Base-by-base conservation (phyloP, 495 filamentous ascomycete species). In the Amniculicola lignicola region DNA sequence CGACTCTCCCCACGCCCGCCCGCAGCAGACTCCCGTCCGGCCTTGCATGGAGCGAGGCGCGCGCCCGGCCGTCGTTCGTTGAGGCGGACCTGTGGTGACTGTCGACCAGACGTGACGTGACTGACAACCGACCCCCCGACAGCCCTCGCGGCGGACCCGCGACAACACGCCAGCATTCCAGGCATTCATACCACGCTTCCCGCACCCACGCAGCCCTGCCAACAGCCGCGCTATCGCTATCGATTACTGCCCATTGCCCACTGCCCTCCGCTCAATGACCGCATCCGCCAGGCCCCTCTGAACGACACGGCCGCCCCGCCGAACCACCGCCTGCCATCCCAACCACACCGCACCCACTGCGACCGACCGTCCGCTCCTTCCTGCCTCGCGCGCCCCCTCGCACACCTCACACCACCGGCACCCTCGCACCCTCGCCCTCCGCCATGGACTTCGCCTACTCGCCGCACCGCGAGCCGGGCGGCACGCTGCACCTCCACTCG, bases 401-500 rank as follows among this genome's bases (percentile, higher is more conserved):
- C 18, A 31, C 37, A 38, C 24, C 27, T 49, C 43, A 33, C 54
- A 51, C 29, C 53, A 29, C 31, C 18, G 27, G 37, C n/a, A 10
- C 6, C 54, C 35, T 11, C n/a, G 21, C 23, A 49, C 33, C 54
- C 31, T n/a, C n/a, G n/a, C n/a, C n/a, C n/a, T n/a, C n/a, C n/a
- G n/a, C 44, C 39, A 73, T 73, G 70, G 69, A 71, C 36, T 62
- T 71, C 42, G 61, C 60, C 21, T 73, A 69, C 42, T 71, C 69
- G 14, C 69, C 69, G 15, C 66, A 68, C 51, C 63, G 68, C 41
- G 65, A 67, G 29, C 28, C 62, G 2, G 87, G 88, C 61, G 85
- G 86, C 54, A 90, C 88, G 37, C 75, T 94, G 48, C 88, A 91
- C 65, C 77, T 92, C 3, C 81, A 87, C 45, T 92, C 90, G 25